These are phyloP conservation scores for Panicum virgatum DNA, from an alignment of 202 grass and related monocot genomes.

Conservation along the genomic window DNA sequence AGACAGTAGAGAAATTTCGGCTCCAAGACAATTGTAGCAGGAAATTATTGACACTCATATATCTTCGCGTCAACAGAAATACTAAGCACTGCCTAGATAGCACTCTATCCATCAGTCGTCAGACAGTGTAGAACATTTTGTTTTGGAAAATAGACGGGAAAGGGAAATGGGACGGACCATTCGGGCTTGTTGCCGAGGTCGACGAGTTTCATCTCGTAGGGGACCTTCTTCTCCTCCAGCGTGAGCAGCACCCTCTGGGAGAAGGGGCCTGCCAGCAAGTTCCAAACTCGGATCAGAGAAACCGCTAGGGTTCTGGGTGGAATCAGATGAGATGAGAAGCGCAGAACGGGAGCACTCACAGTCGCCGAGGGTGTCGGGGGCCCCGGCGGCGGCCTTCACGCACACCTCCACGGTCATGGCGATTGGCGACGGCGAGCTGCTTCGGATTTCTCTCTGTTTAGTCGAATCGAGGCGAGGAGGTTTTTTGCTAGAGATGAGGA, in stretches of 20 bases:
- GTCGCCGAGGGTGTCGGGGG: constrained; percentile 73
- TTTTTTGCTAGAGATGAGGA: not conserved
- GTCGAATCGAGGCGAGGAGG: not conserved
- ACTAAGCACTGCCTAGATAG: too few species aligned
- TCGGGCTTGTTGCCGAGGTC: constrained; percentile 80
- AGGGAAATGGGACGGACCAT: constrained; percentile 46
- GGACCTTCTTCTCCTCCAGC: constrained; percentile 87
- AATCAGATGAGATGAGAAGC: not conserved
- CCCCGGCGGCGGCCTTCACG: constrained; percentile 72
- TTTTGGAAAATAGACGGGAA: not conserved
- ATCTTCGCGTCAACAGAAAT: too few species aligned
- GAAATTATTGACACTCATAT: too few species aligned
- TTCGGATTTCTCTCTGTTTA: not conserved
- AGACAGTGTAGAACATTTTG: not conserved
- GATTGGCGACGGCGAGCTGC: constrained; percentile 27
- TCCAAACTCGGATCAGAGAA: constrained; percentile 4
- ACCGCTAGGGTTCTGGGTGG: not conserved
- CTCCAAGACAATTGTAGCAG: not conserved
- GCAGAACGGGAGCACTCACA: constrained; percentile 36
- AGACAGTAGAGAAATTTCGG: not conserved
- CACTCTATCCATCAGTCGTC: not conserved
- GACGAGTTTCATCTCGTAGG: constrained; percentile 77
- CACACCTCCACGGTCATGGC: constrained; percentile 67
- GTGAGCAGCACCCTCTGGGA: constrained; percentile 77
- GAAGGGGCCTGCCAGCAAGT: constrained; percentile 64